These are phyloP conservation scores for Radiomyces spectabilis DNA, from an alignment of 192 early-diverging fungal species.

Conservation along the genomic window DNA sequence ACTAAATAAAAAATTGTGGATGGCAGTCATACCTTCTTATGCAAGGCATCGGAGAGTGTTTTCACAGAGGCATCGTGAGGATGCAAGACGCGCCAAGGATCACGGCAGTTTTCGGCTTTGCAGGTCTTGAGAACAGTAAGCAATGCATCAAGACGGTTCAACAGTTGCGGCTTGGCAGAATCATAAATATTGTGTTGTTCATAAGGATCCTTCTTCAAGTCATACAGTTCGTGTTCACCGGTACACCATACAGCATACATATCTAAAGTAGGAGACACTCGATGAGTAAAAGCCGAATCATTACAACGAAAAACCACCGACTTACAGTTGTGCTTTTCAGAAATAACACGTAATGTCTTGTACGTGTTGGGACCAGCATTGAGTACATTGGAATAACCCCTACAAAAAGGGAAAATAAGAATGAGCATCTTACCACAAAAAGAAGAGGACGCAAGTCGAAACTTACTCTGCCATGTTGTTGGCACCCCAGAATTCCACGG, in stretches of 20 bases:
- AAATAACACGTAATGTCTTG: slow-evolving; percentile 46
- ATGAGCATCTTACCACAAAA: too few relatives aligned
- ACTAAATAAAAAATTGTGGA: too few relatives aligned
- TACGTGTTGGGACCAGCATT: slow-evolving; percentile 35
- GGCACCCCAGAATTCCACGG: slow-evolving; percentile 42
- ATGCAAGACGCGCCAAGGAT: slow-evolving; percentile 50
- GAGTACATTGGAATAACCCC: slow-evolving; percentile 16
- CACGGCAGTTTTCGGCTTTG: slow-evolving; percentile 42
- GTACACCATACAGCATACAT: slow-evolving; percentile 51
- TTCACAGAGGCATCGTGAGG: slow-evolving; percentile 12
- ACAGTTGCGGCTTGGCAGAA: slow-evolving; percentile 14
- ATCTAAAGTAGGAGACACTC: not conserved
- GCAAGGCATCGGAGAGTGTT: slow-evolving; percentile 6
- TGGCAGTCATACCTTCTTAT: slow-evolving; percentile 1
- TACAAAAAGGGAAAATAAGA: slow-evolving; percentile 1
- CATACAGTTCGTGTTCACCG: slow-evolving; percentile 48
- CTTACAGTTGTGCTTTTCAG: slow-evolving; percentile 36
- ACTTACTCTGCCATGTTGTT: slow-evolving; percentile 10
- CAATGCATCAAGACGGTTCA: slow-evolving; percentile 53
- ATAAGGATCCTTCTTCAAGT: slow-evolving; percentile 49
- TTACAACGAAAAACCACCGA: not conserved
- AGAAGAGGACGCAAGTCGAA: not conserved
- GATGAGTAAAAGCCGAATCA: not conserved
- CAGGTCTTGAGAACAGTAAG: slow-evolving; percentile 42
- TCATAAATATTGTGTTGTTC: slow-evolving; percentile 48